Percentiles rank a stretch among this genome's conserved stretches.
Evolutionary conservation across 179 eudicot genomes (phyloP).

Genomic region (Actinidia chinensis): DNA sequence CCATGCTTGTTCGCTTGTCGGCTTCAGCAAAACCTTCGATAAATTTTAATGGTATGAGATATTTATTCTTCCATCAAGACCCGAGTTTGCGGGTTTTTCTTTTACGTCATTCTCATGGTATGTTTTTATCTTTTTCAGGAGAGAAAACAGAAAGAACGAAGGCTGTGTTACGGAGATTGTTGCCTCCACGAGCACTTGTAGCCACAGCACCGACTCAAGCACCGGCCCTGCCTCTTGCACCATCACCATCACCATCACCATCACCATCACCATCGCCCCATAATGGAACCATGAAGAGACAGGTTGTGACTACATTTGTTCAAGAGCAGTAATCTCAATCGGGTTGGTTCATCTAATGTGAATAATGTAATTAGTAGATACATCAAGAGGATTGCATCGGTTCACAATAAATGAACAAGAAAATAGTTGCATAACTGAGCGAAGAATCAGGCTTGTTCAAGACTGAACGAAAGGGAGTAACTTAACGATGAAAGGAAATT

Average conservation of each 20-base stretch:
- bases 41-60: slow-evolving; percentile 24
- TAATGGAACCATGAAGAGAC: neutral
- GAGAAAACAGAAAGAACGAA: slow-evolving; percentile 3
- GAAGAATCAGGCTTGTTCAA: too few relatives aligned
- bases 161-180: neutral
- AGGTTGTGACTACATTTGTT: too few relatives aligned
- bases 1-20: slow-evolving; percentile 61
- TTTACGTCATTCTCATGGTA: neutral
- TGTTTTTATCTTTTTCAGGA: slow-evolving; percentile 21
- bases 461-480: too few relatives aligned
- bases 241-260: slow-evolving; percentile 20
- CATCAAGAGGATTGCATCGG: too few relatives aligned
- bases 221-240: slow-evolving; percentile 14
- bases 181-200: slow-evolving; percentile 26
- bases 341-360: too few relatives aligned
- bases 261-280: neutral
- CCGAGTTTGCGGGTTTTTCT: neutral
- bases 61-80: too few relatives aligned
- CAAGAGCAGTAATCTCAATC: too few relatives aligned
- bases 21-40: slow-evolving; percentile 35
- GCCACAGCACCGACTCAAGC: neutral
- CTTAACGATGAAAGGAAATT: too few relatives aligned
- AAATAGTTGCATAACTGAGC: too few relatives aligned
- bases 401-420: too few relatives aligned
- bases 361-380: too few relatives aligned